These are phyloP conservation scores for Amylocystis lapponica DNA, from an alignment of 768 basidiomycete genomes.

Conservation along the genomic window DNA sequence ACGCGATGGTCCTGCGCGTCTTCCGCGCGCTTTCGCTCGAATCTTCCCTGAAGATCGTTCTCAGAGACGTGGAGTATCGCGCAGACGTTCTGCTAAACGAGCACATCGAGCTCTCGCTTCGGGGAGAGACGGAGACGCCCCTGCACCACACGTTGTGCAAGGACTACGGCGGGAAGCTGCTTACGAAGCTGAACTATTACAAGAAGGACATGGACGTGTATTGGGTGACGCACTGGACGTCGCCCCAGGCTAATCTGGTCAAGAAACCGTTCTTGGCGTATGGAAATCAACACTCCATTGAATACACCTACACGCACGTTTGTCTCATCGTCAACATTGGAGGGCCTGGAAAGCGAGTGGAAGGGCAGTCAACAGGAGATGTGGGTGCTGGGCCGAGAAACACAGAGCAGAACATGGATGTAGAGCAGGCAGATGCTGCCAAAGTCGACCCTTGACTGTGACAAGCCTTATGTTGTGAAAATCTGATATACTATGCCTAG, in stretches of 20 bases:
- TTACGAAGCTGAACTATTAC: background rate
- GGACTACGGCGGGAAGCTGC: background rate
- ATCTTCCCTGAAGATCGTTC: slow-evolving; percentile 1
- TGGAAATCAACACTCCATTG: slow-evolving; percentile 10
- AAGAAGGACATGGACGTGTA: background rate
- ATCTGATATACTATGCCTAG: too few relatives aligned
- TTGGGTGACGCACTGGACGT: background rate
- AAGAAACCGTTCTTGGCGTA: slow-evolving; percentile 9
- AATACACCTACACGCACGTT: slow-evolving; percentile 9
- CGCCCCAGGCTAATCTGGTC: background rate
- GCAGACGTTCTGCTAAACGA: background rate
- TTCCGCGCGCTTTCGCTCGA: slow-evolving; percentile 2
- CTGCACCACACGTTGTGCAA: background rate
- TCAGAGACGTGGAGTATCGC: background rate
- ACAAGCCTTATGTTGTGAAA: too few relatives aligned
- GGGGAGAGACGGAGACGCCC: background rate
- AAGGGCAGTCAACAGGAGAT: background rate
- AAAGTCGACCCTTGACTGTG: too few relatives aligned
- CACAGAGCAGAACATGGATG: background rate
- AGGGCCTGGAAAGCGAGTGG: background rate
- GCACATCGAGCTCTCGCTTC: background rate
- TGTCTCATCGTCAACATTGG: slow-evolving; percentile 5
- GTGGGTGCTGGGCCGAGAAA: background rate
- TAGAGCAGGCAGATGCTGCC: too few relatives aligned
- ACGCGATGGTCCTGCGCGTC: slow-evolving; percentile 5